Evolutionary conservation across 768 basidiomycete genomes (phyloP), one percentile per base, ranked within the genome.

Genomic region (Coprinopsis marcescibilis): DNA sequence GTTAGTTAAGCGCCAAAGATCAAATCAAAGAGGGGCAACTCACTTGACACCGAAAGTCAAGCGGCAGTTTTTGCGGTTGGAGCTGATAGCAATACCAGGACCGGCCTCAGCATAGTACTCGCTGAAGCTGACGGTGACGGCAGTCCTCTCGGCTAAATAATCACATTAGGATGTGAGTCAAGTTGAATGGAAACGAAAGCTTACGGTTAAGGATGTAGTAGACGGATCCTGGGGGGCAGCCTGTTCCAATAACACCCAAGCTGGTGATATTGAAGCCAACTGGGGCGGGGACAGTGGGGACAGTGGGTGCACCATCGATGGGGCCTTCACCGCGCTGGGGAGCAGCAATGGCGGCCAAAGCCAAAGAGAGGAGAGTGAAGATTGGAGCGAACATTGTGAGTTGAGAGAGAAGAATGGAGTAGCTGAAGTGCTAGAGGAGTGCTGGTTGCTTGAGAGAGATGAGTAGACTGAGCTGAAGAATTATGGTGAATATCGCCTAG

Each of bases 41-140:
- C 14, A 36, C 19, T 55, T 58, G 25, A 60, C 56, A 23, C 58
- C 58, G 24, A 57, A 52, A 25, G 54, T 57, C 20, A 60, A 50
- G 24, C 55, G 58, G 49, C 55, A 60, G 26, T 60, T 56, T 52
- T 57, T 60, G 43, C 55, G 56, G 45, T 57, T 60, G 19, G 38
- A 14, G 43, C 50, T 51, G 42, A 57, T 54, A 13, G 55, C 45
- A 36, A 59, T 59, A 26, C 54, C 52, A 7, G 58, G 58, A 8
- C 58, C 58, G 24, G 53, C 56, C 49, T 59, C 54, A 46, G 58
- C 56, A 27, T 54, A 57, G 45, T 52, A 59, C 26, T 52, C 37
- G 45, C 55, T 57, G 52, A 59, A 55, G 29, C 52, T 59, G 30
- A 60, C 56, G 21, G 56, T 56, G 27, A 60, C 55, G 27, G 56